Base-by-base conservation (phyloP, 257 asterid genomes). In the Solanum ahanhuiri region DNA sequence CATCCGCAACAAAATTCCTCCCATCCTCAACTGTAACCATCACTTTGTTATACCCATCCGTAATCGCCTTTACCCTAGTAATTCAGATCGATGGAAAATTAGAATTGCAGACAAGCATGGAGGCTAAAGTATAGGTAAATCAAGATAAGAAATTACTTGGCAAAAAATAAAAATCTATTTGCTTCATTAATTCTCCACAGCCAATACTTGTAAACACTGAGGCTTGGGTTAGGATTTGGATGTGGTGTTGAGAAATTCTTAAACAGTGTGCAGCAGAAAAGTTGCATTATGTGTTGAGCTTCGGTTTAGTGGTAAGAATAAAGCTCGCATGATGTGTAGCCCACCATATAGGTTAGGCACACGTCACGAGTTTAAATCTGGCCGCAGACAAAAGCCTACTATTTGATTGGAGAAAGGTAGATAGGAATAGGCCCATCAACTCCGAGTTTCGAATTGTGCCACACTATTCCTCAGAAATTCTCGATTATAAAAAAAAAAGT, bases 11-110 rank as follows among this genome's bases (percentile, higher is more conserved):
- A 85, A 96, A 93, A 86, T 67, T 89, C 87, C 89, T 92, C 86
- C 99, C 98, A 57, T 94, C 95, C 87, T 95, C 98, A 64, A 93
- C 89, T 84, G 95, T 90, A 18, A 96, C 93, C 86, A 87, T 87
- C 88, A 95, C 98, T 88, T 93, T 94, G 69, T 93, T 92, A 82
- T 91, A 93, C 84, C 96, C 96, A 81, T 93, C 90, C 34, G 83
- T 88, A 85, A 96, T 90, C 87, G 88, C 92, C 82, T 89, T 90
- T 33, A 96, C 99, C 93, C 98, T 96, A 89, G 31, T 54, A 67
- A 25, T 63, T 67, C 82, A 60, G 48, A 25, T 71, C 28, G 2
- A 76, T 23, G 2, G n/a, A 76, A 41, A 41, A 23, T 41, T 23
- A 76, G 63, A 76, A n/a, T 23, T 76, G n/a, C 35, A 76, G 63